phyloP scores from a whole-genome alignment of 2,329 filamentous ascomycete genomes.

The Pseudovirgaria hyperparasitica region DNA sequence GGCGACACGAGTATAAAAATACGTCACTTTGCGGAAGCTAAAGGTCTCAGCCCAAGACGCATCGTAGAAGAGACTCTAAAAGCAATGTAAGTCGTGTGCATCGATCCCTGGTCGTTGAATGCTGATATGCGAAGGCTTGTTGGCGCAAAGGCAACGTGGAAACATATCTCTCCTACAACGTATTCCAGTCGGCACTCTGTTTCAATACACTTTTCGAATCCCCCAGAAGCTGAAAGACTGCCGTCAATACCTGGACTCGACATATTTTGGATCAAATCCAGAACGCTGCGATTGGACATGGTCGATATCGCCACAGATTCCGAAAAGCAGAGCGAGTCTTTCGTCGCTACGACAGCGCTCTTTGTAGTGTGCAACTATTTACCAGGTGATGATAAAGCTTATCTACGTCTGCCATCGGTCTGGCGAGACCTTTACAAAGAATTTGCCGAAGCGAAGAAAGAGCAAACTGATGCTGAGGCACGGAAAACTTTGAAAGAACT shows the following conservation, averaged over 20 bases:
- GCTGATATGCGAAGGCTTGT: constrained; percentile 4
- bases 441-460: constrained; percentile 57
- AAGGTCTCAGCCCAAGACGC: constrained; percentile 61
- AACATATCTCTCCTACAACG: constrained; percentile 55
- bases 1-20: constrained; percentile 46
- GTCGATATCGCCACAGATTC: constrained; percentile 65
- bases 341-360: constrained; percentile 66
- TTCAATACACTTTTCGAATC: constrained; percentile 70
- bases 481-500: constrained; percentile 55
- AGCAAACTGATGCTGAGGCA: constrained; percentile 56
- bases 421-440: constrained; percentile 86
- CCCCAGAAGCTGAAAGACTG: too few species aligned
- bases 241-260: too few species aligned
- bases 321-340: constrained; percentile 72
- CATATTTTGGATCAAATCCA: too few species aligned
- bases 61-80: constrained; percentile 81
- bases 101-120: background rate
- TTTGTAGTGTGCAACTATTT: constrained; percentile 71
- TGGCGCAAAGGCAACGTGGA: constrained; percentile 53
- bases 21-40: constrained; percentile 74
- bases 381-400: constrained; percentile 74
- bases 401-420: constrained; percentile 59
- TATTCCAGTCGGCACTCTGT: constrained; percentile 68
- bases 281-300: too few species aligned
- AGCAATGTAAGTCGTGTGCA: constrained; percentile 43